phyloP scores from a whole-genome alignment of 106 monocot species.

The Cymbidium sinense region DNA sequence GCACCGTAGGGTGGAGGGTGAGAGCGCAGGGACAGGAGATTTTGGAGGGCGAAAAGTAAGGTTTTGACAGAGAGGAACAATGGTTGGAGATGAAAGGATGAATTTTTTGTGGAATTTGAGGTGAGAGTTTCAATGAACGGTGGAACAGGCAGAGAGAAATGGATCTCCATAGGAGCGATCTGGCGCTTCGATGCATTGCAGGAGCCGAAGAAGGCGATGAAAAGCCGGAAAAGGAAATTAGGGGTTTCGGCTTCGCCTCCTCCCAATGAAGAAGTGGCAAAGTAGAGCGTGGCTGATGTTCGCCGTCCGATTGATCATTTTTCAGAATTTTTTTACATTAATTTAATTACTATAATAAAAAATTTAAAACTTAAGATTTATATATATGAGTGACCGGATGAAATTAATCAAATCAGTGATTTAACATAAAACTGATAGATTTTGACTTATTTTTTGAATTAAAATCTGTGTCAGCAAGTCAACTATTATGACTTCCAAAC shows the following conservation, averaged over 20 bases:
- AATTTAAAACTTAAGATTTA: no score
- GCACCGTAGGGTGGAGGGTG: not conserved
- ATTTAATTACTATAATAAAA: no score
- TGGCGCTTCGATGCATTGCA: conserved; percentile 24
- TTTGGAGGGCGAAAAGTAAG: not conserved
- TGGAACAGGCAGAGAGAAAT: not conserved
- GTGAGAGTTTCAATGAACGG: not conserved
- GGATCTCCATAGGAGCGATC: conserved; percentile 24
- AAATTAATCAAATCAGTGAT: no score
- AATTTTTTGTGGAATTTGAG: not conserved
- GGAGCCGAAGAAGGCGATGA: not conserved
- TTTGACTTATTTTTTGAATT: no score
- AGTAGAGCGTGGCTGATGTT: no score
- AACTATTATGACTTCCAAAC: no score
- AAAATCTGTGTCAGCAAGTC: no score
- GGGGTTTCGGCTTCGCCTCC: not conserved
- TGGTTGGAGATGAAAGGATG: not conserved
- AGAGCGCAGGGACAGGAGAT: not conserved
- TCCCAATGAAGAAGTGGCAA: not conserved
- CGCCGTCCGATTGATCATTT: no score
- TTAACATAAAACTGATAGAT: no score
- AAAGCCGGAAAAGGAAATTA: not conserved
- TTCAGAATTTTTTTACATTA: no score
- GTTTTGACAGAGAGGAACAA: not conserved
- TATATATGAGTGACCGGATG: no score